Evolutionary conservation across 78 protist species (phyloP).

Genomic region (Dictyostelium brefeldianum): DNA sequence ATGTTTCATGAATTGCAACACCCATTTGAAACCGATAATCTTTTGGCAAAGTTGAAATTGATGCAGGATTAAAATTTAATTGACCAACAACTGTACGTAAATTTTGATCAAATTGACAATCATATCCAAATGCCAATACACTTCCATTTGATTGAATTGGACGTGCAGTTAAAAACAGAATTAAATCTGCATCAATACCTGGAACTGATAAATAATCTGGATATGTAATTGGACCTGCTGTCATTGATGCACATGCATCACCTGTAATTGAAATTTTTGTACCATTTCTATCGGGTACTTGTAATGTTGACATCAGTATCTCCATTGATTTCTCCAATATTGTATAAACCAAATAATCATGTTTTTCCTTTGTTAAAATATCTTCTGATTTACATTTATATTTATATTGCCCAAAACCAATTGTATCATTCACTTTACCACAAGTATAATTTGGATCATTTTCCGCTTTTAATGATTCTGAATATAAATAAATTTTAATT

Average conservation of each 20-base stretch:
- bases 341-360: background rate
- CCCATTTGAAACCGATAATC: background rate
- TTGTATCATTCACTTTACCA: background rate
- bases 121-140: conserved; percentile 65
- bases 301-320: background rate
- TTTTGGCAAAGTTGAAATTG: background rate
- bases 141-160: conserved; percentile 30
- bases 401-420: background rate
- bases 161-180: conserved; percentile 38
- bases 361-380: conserved; percentile 1
- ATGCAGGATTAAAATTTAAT: conserved; percentile 79
- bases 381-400: conserved; percentile 26
- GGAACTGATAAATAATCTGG: background rate
- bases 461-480: background rate
- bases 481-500: conserved; percentile 5
- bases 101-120: background rate
- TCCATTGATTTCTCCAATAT: background rate
- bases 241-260: background rate
- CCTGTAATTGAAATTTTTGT: background rate
- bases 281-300: background rate
- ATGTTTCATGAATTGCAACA: conserved; percentile 73
- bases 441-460: conserved; percentile 34
- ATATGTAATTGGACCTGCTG: background rate
- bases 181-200: conserved; percentile 21
- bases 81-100: conserved; percentile 17